Evolutionary conservation across 306 rosid genomes (phyloP), one percentile per base, ranked within the genome.

Genomic region (Dalbergia cultrata): DNA sequence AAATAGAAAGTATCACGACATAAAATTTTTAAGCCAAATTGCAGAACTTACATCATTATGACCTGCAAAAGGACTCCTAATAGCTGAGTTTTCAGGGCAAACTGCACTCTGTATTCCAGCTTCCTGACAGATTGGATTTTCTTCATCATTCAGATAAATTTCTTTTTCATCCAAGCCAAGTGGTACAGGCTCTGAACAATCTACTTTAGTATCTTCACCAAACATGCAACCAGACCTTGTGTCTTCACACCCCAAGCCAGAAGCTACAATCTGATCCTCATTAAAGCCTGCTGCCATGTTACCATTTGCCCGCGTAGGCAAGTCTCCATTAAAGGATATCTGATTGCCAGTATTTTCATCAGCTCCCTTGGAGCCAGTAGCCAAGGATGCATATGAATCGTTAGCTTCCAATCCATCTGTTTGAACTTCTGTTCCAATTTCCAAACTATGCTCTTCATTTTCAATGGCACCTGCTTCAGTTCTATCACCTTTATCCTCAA

Each of bases 31-130:
- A 22, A 37, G 59, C 71, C 44, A 74, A 87, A 73, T 67, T 39
- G 10, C 57, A 72, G 63, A 86, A 83, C 99, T 86, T 89, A 95
- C 99, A 60, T 83, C 84, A 77, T 62, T 76, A 80, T 84, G 88
- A 63, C 86, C 92, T 11, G 47, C 80, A 49, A 58, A 67, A 85
- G 87, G 88, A 86, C 80, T 85, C 44, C 74, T 80, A 35, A 49
- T 31, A 26, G 81, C 80, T 39, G 85, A 33, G 71, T 72, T 81
- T 80, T 87, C 93, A 19, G 84, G 85, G 69, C 74, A 83, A 80
- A 64, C 66, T 47, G 81, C 72, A 86, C 82, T 68, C 49, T 13
- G 83, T 64, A 67, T 62, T 75, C 79, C 92, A 86, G 84, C 79
- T 83, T 90, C 95, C 61, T 63, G 81, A 73, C 17, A 80, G 54